phyloP scores from a whole-genome alignment of 2,329 filamentous ascomycete genomes.

The Xylaria sp. region DNA sequence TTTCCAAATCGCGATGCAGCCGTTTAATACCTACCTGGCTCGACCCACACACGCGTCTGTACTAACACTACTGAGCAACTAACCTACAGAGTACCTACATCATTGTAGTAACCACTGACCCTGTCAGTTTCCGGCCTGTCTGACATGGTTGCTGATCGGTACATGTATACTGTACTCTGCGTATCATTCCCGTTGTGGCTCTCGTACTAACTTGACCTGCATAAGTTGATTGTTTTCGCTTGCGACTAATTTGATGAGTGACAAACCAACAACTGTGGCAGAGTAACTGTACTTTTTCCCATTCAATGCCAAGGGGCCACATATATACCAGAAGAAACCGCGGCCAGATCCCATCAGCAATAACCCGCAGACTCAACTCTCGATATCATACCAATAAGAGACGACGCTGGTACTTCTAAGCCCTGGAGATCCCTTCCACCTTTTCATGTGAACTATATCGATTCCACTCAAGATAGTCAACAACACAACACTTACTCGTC shows the following conservation, averaged over 20 bases:
- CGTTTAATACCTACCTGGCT: constrained; percentile 7
- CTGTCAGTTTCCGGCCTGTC: too few species aligned
- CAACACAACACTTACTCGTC: not conserved
- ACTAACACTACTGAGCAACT: constrained; percentile 7
- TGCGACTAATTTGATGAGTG: constrained; percentile 12
- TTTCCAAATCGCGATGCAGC: constrained; percentile 19
- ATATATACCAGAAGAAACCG: constrained; percentile 18
- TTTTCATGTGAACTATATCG: not conserved
- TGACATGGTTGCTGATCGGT: constrained; percentile 18
- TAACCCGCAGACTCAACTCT: constrained; percentile 5
- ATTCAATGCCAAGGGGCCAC: not conserved
- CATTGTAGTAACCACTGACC: constrained; percentile 20
- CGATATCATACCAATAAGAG: constrained; percentile 12
- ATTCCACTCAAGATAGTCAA: not conserved
- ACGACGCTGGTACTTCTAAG: not conserved
- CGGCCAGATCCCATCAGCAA: not conserved
- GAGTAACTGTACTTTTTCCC: not conserved
- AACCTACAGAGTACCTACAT: constrained; percentile 16
- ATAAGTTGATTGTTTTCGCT: constrained; percentile 10
- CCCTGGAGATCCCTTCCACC: constrained; percentile 1
- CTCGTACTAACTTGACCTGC: constrained; percentile 4
- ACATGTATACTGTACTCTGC: constrained; percentile 17
- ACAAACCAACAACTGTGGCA: constrained; percentile 1
- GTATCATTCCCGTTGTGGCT: constrained; percentile 15
- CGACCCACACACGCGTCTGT: constrained; percentile 17